Conservation (phyloP, 495 filamentous ascomycete species). For the Delitschia confertaspora region DNA sequence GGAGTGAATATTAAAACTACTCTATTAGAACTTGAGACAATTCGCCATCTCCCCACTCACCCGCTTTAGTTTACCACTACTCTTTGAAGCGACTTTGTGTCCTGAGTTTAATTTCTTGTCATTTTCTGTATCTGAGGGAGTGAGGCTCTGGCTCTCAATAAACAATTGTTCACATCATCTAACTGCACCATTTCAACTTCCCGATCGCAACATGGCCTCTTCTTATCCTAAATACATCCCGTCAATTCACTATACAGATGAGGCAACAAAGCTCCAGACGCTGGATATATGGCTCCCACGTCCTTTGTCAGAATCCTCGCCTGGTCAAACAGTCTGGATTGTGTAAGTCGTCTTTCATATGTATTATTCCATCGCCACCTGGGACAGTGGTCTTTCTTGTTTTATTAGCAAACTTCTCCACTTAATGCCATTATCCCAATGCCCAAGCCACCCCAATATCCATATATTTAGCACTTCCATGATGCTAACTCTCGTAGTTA, state of each 20-base stretch:
- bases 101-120: no score
- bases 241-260: slow-evolving; percentile 15
- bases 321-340: slow-evolving; percentile 8
- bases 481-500: slow-evolving; percentile 11
- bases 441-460: background rate
- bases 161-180: no score
- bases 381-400: background rate
- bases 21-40: no score
- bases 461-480: background rate
- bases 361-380: background rate
- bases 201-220: no score
- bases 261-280: slow-evolving; percentile 13
- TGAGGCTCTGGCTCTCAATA: no score
- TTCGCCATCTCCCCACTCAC: no score
- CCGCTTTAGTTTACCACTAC: no score
- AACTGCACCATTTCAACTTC: no score
- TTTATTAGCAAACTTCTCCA: background rate
- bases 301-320: slow-evolving; percentile 6
- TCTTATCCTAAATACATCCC: background rate
- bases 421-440: background rate
- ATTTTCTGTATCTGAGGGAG: no score
- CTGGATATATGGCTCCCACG: slow-evolving; percentile 24
- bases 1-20: no score
- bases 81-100: no score
- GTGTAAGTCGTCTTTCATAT: slow-evolving; percentile 9